Conservation (phyloP, 345 rosid genomes). For the Heritiera fomes region DNA sequence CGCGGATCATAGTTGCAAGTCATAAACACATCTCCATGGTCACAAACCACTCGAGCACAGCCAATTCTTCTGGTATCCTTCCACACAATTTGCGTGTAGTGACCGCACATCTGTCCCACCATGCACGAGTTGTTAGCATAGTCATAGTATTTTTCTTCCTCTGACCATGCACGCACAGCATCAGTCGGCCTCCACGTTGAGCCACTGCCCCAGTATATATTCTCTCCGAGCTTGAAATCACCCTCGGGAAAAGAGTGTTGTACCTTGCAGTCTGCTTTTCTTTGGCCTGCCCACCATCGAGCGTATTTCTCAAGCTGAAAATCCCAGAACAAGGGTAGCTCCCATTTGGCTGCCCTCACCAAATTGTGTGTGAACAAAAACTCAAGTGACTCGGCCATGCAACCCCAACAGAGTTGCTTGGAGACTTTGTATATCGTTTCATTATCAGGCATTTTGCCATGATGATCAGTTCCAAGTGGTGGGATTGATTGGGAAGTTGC, state of each 20-base stretch:
- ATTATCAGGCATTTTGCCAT: constrained; percentile 28
- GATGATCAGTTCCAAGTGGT: neutral
- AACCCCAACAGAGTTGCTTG: constrained; percentile 64
- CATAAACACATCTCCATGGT: constrained; percentile 79
- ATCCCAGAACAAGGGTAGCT: constrained; percentile 75
- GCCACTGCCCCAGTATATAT: constrained; percentile 81
- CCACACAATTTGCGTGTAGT: constrained; percentile 92
- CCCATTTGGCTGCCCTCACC: constrained; percentile 63
- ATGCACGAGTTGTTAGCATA: constrained; percentile 56
- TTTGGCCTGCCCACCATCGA: constrained; percentile 72
- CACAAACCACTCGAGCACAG: constrained; percentile 76
- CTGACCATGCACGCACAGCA: constrained; percentile 70
- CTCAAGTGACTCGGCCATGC: constrained; percentile 68
- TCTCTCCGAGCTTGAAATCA: constrained; percentile 71
- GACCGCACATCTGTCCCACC: constrained; percentile 75
- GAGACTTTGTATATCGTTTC: constrained; percentile 47
- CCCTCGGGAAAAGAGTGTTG: constrained; percentile 67
- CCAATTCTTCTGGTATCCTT: constrained; percentile 61
- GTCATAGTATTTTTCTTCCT: constrained; percentile 67
- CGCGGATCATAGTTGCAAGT: constrained; percentile 90
- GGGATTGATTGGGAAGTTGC: constrained; percentile 25
- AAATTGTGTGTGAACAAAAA: constrained; percentile 70
- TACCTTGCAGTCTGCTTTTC: constrained; percentile 60
- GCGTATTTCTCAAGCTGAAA: constrained; percentile 67
- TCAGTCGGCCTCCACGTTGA: constrained; percentile 59